Conservation (phyloP, 257 asterid genomes). For the Petrea volubilis region DNA sequence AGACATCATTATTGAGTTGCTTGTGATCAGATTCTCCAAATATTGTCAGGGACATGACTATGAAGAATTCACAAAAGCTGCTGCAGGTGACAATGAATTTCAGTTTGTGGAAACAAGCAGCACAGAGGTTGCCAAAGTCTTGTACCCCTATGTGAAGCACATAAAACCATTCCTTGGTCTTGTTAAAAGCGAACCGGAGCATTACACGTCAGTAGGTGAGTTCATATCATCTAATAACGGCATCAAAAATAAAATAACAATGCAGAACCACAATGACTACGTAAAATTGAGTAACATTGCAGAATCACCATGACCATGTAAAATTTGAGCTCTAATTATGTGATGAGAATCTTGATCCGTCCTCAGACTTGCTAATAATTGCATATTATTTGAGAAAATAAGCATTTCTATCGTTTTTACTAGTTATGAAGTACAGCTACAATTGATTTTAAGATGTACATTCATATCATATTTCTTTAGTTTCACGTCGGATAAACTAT, state of each 20-base stretch:
- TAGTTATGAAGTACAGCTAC: neutral
- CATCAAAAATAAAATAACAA: no score
- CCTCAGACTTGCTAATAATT: neutral
- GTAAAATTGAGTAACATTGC: no score
- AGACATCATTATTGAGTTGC: neutral
- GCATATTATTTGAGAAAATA: neutral
- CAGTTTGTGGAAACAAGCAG: constrained; percentile 85
- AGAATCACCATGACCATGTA: neutral
- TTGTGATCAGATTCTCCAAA: neutral
- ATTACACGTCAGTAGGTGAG: constrained; percentile 70
- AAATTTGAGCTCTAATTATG: neutral
- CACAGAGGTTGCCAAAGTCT: constrained; percentile 55
- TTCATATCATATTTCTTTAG: constrained; percentile 14
- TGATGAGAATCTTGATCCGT: neutral
- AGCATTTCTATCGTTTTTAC: neutral
- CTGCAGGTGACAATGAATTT: constrained; percentile 70
- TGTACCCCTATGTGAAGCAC: constrained; percentile 51
- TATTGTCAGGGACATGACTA: constrained; percentile 73
- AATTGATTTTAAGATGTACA: neutral
- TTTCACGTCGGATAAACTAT: neutral
- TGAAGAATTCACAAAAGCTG: constrained; percentile 74
- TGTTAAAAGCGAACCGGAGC: constrained; percentile 85
- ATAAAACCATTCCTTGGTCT: constrained; percentile 66
- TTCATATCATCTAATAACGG: constrained; percentile 13
- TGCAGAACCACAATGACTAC: no score